These are phyloP conservation scores for Penicillium atrosanguineum DNA, from an alignment of 495 filamentous ascomycete genomes.

Conservation along the genomic window DNA sequence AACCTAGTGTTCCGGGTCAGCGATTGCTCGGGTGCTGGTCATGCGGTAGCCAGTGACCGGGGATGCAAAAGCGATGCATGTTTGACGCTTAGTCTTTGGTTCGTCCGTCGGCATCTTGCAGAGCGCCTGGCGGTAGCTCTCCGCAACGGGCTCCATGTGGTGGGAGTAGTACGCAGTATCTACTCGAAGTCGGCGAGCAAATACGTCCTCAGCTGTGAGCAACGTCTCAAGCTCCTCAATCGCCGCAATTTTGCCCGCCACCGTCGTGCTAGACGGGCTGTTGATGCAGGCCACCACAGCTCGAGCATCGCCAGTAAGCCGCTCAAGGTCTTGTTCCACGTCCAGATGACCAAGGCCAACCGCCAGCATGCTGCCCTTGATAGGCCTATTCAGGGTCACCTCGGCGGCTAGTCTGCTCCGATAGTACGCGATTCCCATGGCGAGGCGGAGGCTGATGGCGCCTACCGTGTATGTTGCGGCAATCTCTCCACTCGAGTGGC, in stretches of 20 bases:
- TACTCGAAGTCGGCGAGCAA: slow-evolving; percentile 23
- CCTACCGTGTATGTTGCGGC: slow-evolving; percentile 33
- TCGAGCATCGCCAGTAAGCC: background rate
- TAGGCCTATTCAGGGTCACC: slow-evolving; percentile 24
- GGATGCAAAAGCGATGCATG: background rate
- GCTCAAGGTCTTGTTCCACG: background rate
- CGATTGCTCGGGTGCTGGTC: background rate
- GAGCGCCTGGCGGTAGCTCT: no score
- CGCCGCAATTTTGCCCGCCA: slow-evolving; percentile 23
- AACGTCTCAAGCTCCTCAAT: slow-evolving; percentile 8
- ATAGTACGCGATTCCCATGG: slow-evolving; percentile 10
- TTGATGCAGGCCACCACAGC: slow-evolving; percentile 30
- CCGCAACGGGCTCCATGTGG: slow-evolving; percentile 25
- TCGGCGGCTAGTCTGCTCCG: slow-evolving; percentile 1
- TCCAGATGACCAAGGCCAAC: slow-evolving; percentile 15
- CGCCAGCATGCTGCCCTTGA: slow-evolving; percentile 29
- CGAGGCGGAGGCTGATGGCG: slow-evolving; percentile 11
- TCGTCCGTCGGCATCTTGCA: no score
- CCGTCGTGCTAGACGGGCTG: slow-evolving; percentile 28
- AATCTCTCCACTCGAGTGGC: slow-evolving; percentile 39
- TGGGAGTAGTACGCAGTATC: slow-evolving; percentile 33
- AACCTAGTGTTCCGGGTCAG: background rate
- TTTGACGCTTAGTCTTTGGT: slow-evolving; percentile 2
- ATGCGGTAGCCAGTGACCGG: background rate
- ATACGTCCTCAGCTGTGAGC: slow-evolving; percentile 2